A percentile compares a stretch with the other conserved stretches of the same genome.
Evolutionary conservation across 2,329 filamentous ascomycete species (phyloP).

Genomic region (Calonectria ilicicola): DNA sequence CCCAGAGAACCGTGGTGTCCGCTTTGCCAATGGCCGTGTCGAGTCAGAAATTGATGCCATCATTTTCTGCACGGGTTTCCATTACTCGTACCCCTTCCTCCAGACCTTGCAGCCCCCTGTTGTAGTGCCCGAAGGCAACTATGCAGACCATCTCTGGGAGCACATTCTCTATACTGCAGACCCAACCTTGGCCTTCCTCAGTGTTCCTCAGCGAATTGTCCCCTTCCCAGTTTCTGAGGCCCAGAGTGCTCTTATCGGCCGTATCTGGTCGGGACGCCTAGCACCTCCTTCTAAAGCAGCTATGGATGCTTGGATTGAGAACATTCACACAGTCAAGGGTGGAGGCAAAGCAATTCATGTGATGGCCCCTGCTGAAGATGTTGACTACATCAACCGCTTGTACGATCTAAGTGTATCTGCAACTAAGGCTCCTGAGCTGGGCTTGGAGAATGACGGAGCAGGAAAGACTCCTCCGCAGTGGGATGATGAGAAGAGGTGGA

Average conservation of each 20-base stretch:
- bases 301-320: constrained; percentile 73
- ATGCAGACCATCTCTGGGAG: constrained; percentile 77
- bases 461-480: constrained; percentile 55
- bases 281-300: constrained; percentile 62
- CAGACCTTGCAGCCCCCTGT: constrained; percentile 57
- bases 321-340: constrained; percentile 63
- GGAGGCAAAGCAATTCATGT: constrained; percentile 54
- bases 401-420: constrained; percentile 61
- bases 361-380: constrained; percentile 64
- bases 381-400: constrained; percentile 70
- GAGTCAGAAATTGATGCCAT: constrained; percentile 77
- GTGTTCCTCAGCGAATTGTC: constrained; percentile 75
- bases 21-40: constrained; percentile 72
- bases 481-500: constrained; percentile 54
- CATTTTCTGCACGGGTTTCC: constrained; percentile 88
- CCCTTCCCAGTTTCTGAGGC: constrained; percentile 79
- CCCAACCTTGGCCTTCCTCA: constrained; percentile 75
- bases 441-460: constrained; percentile 50
- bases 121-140: constrained; percentile 70
- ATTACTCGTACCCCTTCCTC: constrained; percentile 83
- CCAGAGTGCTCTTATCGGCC: constrained; percentile 74
- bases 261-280: constrained; percentile 74
- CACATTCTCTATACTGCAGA: constrained; percentile 76
- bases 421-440: constrained; percentile 26
- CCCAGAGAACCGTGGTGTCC: constrained; percentile 60